phyloP scores from a whole-genome alignment of 345 rosid species.

The Lepidium africanum region DNA sequence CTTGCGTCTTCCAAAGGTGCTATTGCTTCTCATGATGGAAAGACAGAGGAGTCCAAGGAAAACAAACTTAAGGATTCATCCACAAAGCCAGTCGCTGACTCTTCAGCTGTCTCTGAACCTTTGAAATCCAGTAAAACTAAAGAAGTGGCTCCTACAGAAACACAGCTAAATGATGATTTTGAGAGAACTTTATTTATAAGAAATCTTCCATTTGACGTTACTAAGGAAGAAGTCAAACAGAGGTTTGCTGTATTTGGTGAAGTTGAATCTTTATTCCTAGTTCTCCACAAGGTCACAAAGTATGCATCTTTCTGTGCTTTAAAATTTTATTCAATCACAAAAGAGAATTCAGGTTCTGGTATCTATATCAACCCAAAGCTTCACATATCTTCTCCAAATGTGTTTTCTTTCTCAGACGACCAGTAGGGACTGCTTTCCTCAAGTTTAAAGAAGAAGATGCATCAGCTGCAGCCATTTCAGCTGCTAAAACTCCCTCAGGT shows the following conservation, averaged over 20 bases:
- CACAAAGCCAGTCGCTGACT: constrained; percentile 26
- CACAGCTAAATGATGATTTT: constrained; percentile 51
- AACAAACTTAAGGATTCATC: constrained; percentile 20
- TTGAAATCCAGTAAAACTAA: constrained; percentile 33
- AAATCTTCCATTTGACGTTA: constrained; percentile 82
- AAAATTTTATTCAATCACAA: neutral
- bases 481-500: constrained; percentile 55
- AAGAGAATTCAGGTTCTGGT: neutral
- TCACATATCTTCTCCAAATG: neutral
- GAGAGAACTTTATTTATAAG: constrained; percentile 64
- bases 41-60: constrained; percentile 28
- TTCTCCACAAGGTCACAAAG: constrained; percentile 86
- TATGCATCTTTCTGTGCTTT: constrained; percentile 24
- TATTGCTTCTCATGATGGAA: constrained; percentile 31
- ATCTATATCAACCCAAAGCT: neutral
- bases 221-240: constrained; percentile 61
- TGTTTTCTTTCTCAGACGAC: constrained; percentile 54
- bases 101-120: constrained; percentile 32
- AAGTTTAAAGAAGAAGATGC: constrained; percentile 71
- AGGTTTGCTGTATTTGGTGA: constrained; percentile 70
- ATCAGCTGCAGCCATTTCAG: constrained; percentile 63
- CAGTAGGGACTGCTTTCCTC: constrained; percentile 86
- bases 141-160: constrained; percentile 27
- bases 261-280: constrained; percentile 63
- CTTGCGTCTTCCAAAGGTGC: constrained; percentile 42